These are phyloP conservation scores for Helotiales sp. DNA, from an alignment of 2,329 filamentous ascomycete species.

Conservation along the genomic window DNA sequence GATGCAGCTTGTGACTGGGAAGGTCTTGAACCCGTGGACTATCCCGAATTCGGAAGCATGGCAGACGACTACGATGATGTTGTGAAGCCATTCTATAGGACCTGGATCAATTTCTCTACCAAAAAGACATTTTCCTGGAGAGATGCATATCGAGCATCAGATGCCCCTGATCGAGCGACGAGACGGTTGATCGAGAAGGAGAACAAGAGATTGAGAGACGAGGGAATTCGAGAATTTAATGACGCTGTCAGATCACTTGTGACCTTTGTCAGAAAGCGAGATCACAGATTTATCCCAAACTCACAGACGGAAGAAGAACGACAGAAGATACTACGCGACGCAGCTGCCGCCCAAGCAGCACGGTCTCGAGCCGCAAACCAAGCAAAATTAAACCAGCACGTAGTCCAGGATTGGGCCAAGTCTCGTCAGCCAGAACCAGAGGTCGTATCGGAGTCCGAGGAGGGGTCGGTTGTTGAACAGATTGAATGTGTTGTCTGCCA, in stretches of 20 bases:
- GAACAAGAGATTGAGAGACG: constrained; percentile 83
- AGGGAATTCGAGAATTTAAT: constrained; percentile 86
- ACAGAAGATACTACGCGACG: constrained; percentile 76
- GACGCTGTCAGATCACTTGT: constrained; percentile 87
- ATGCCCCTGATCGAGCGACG: constrained; percentile 84
- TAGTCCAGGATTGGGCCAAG: constrained; percentile 79
- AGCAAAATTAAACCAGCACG: constrained; percentile 68
- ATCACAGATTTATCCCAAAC: constrained; percentile 82
- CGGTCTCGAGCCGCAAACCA: constrained; percentile 81
- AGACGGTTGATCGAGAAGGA: constrained; percentile 93
- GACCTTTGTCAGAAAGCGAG: constrained; percentile 86
- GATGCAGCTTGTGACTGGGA: constrained; percentile 74
- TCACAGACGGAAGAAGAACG: constrained; percentile 79
- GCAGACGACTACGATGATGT: constrained; percentile 75
- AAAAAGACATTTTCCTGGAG: constrained; percentile 88
- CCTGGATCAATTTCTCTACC: constrained; percentile 83
- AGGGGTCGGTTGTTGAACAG: constrained; percentile 59
- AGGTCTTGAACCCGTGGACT: constrained; percentile 63
- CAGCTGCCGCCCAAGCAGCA: constrained; percentile 82
- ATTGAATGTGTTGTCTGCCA: constrained; percentile 80
- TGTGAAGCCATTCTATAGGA: constrained; percentile 79
- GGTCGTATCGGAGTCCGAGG: constrained; percentile 57
- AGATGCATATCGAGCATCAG: constrained; percentile 80
- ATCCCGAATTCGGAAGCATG: constrained; percentile 83
- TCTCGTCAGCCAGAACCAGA: constrained; percentile 57